Percentiles rank a stretch among this genome's conserved stretches.
These are phyloP conservation scores for Bacterosira constricta DNA, from an alignment of 108 stramenopile genomes.

Conservation along the genomic window DNA sequence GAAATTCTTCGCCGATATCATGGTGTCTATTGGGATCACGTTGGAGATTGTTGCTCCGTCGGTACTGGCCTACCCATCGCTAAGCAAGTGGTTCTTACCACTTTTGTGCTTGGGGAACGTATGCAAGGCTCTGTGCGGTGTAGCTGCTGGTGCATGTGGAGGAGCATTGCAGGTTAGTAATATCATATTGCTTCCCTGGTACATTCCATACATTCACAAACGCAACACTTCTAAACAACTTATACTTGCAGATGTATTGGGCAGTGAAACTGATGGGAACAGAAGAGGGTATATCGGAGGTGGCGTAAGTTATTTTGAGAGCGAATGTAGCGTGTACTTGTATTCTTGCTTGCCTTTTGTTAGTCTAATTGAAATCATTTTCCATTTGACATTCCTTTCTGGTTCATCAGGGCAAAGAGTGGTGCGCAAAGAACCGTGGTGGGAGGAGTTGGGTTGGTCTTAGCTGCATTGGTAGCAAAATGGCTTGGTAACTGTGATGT, in stretches of 20 bases:
- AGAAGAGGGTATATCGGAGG: conserved; percentile 46
- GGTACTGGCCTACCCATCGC: conserved; percentile 25
- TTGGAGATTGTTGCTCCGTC: conserved; percentile 70
- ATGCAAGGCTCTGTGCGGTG: conserved; percentile 86
- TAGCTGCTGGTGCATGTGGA: conserved; percentile 81
- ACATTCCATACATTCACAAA: too few relatives aligned
- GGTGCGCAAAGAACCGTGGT: conserved; percentile 84
- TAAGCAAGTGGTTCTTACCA: conserved; percentile 69
- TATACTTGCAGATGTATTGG: conserved; percentile 87
- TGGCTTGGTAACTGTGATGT: conserved; percentile 45
- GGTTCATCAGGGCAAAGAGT: conserved; percentile 79
- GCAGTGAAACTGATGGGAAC: conserved; percentile 61
- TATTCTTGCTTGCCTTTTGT: not conserved
- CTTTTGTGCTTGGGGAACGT: conserved; percentile 70
- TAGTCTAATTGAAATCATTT: too few relatives aligned
- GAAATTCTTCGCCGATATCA: conserved; percentile 82
- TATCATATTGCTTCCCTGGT: too few relatives aligned
- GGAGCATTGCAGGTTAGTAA: too few relatives aligned
- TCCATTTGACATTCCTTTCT: too few relatives aligned
- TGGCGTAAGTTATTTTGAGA: conserved; percentile 4
- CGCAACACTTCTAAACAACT: too few relatives aligned
- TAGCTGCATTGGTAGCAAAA: conserved; percentile 68
- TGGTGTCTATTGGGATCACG: conserved; percentile 83
- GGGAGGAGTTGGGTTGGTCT: conserved; percentile 74
- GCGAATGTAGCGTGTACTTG: not conserved